A percentile compares a stretch with the other conserved stretches of the same genome.
Evolutionary conservation across 192 early-diverging fungal species (phyloP).

Genomic region (Coemansia sp.): DNA sequence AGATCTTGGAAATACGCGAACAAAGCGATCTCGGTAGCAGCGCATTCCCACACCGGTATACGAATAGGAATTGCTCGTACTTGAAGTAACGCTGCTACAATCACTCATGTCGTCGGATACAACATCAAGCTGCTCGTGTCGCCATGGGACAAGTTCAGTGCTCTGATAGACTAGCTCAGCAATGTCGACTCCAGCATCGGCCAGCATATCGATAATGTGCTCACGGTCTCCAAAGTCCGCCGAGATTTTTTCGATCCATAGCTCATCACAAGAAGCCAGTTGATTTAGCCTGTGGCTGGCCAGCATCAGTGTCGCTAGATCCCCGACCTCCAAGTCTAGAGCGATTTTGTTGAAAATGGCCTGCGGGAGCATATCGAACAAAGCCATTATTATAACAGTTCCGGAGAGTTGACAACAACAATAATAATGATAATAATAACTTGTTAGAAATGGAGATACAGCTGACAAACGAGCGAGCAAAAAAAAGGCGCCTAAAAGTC

Average conservation of each 20-base stretch:
- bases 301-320: conserved; percentile 29
- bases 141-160: conserved; percentile 37
- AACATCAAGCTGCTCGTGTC: background rate
- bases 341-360: conserved; percentile 41
- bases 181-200: conserved; percentile 48
- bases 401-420: background rate
- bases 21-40: conserved; percentile 40
- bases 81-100: no score
- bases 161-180: conserved; percentile 21
- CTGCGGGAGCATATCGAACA: conserved; percentile 36
- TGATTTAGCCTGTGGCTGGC: conserved; percentile 31
- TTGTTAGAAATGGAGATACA: background rate
- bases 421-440: background rate
- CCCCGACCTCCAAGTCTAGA: conserved; percentile 24
- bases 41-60: conserved; percentile 25
- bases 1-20: conserved; percentile 35
- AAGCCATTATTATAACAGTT: conserved; percentile 9
- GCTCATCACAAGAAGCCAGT: conserved; percentile 24
- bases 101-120: background rate
- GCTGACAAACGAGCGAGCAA: background rate
- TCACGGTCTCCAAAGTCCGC: conserved; percentile 51
- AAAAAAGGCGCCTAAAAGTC: background rate
- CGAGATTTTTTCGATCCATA: conserved; percentile 47
- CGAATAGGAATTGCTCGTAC: background rate
- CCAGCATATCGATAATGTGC: conserved; percentile 31